Evolutionary conservation across 495 filamentous ascomycete species (phyloP).

Genomic region (Podospora tetraspora): DNA sequence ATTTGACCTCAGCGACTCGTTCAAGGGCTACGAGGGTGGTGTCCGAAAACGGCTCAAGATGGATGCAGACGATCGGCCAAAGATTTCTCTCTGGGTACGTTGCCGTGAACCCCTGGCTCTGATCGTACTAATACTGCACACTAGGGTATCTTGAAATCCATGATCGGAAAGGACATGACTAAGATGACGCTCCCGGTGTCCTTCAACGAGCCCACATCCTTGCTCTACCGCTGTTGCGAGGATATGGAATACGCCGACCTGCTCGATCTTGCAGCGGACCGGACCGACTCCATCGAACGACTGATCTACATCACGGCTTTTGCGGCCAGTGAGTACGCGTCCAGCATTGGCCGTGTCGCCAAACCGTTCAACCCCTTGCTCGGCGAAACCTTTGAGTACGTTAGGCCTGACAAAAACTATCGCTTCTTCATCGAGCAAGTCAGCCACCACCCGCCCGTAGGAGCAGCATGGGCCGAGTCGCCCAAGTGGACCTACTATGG

Average conservation of each 20-base stretch:
- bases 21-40: constrained; percentile 86
- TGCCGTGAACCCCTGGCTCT: neutral
- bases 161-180: constrained; percentile 99
- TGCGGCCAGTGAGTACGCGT: constrained; percentile 92
- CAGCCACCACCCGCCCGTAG: constrained; percentile 93
- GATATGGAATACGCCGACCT: constrained; percentile 97
- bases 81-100: constrained; percentile 91
- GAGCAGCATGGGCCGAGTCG: constrained; percentile 88
- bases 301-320: constrained; percentile 96
- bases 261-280: constrained; percentile 81
- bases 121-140: neutral
- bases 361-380: constrained; percentile 97
- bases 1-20: constrained; percentile 65
- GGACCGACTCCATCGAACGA: constrained; percentile 80
- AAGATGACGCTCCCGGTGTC: constrained; percentile 98
- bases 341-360: constrained; percentile 91
- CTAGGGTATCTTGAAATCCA: constrained; percentile 95
- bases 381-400: constrained; percentile 96
- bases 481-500: constrained; percentile 97
- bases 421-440: constrained; percentile 99
- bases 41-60: constrained; percentile 72
- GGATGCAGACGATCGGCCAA: constrained; percentile 88
- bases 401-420: constrained; percentile 89
- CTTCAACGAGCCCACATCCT: constrained; percentile 96
- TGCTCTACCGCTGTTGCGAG: constrained; percentile 93